Base-by-base conservation (phyloP, 371 early-diverging fungal species). In the Modicella reniformis region DNA sequence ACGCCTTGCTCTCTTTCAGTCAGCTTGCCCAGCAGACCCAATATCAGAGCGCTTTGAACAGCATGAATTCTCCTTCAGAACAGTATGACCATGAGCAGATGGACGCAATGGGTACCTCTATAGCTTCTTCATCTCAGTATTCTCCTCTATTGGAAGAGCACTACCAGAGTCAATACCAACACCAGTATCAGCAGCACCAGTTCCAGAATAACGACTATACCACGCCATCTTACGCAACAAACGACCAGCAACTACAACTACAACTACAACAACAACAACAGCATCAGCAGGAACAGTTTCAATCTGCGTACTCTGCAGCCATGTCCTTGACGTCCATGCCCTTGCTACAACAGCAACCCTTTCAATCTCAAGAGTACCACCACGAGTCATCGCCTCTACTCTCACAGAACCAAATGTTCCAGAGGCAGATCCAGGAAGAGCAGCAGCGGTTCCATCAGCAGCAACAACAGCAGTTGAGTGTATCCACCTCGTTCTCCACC, bases 371-470 rank as follows among this genome's bases (percentile, higher is more conserved):
- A 17, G 61, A 60, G 47, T 53, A 65, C 40, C 65, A 71, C 21
- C 58, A 58, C 21, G 63, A 62, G 40, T 53, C 62, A 10, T 62
- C 73, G n/a, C 73, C 66, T 37, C 53, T 62, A 4, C 40, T 70
- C 23, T 58, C 62, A 26, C 67, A 67, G 41, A 73, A 53, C 53
- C 67, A 73, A 53, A 56, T 67, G 34, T 61, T 74, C 65, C 74
- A 74, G 49, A 59, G 68, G 69, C 74, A 74, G 58, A 68, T 68
- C 44, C 69, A 74, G 41, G 65, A 68, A 25, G 69, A 74, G 48
- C 74, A 74, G 53, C 69, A 68, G 32, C 62, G 69, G 25, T 65
- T 69, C 40, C 75, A 74, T 34, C 67, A 73, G 37, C 67, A 62
- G 37, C 67, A 72, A 28, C 60, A 65, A 55, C 60, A 67, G 48